These are phyloP conservation scores for Crassisporium funariophilum DNA, from an alignment of 768 basidiomycete species.

Conservation along the genomic window DNA sequence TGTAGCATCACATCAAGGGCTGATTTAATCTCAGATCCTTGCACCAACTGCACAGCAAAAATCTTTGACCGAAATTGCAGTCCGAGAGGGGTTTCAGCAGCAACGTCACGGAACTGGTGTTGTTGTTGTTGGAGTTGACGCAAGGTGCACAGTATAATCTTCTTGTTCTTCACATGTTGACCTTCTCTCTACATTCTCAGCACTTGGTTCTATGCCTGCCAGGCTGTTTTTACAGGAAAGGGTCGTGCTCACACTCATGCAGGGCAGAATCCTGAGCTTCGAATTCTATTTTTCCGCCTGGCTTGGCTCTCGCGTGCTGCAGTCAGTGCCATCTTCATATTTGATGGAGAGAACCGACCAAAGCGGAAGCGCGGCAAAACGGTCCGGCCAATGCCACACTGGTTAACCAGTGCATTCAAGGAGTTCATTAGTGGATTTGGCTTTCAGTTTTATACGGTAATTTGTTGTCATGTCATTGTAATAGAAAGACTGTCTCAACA, in stretches of 20 bases:
- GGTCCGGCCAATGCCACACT: conserved; percentile 29
- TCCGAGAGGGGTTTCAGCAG: neutral
- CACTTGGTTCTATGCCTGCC: neutral
- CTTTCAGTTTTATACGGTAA: conserved; percentile 33
- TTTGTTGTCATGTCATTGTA: neutral
- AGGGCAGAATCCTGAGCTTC: conserved; percentile 47
- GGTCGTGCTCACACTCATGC: conserved; percentile 14
- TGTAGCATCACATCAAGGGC: neutral
- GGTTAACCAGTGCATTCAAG: conserved; percentile 24
- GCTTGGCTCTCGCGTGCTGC: conserved; percentile 36
- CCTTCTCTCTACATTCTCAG: neutral
- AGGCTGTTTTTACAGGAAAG: neutral
- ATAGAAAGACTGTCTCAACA: neutral
- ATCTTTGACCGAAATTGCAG: neutral
- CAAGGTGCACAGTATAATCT: neutral
- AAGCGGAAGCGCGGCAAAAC: conserved; percentile 39
- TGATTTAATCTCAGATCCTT: neutral
- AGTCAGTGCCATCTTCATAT: conserved; percentile 47
- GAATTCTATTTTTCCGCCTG: conserved; percentile 46
- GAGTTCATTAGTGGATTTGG: conserved; percentile 44
- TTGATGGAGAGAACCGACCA: conserved; percentile 50
- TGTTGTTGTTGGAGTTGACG: neutral
- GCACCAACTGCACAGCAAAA: neutral
- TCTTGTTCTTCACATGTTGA: neutral
- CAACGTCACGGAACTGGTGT: neutral